These are phyloP conservation scores for Miscanthus lutarioriparius DNA, from an alignment of 176 grass and related monocot genomes.

Conservation along the genomic window DNA sequence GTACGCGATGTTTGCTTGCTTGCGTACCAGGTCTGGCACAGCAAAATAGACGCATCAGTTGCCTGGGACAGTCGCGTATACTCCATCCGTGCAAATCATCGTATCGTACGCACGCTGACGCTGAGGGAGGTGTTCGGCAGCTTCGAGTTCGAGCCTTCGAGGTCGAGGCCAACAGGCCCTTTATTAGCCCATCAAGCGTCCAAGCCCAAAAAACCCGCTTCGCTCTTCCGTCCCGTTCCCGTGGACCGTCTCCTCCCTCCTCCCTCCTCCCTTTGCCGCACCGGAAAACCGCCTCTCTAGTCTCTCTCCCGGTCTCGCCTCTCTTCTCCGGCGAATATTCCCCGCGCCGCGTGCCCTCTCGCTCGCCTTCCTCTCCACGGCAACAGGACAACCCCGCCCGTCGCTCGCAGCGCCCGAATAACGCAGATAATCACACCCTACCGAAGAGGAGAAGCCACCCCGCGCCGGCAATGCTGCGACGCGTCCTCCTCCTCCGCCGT, in stretches of 20 bases:
- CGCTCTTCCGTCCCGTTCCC: neutral
- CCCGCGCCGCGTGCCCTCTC: neutral
- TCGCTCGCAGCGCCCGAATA: neutral
- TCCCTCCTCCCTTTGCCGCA: neutral
- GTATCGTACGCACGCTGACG: no score
- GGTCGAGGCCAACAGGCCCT: neutral
- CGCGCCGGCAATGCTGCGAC: slow-evolving; percentile 47
- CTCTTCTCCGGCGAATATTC: slow-evolving; percentile 48
- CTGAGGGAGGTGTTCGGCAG: neutral
- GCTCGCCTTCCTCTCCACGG: slow-evolving; percentile 44
- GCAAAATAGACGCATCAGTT: no score
- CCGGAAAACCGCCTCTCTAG: neutral
- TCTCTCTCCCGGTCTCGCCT: neutral
- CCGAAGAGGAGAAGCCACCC: neutral
- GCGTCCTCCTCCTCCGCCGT: slow-evolving; percentile 37
- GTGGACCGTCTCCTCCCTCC: neutral
- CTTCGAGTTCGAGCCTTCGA: neutral
- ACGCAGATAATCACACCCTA: neutral
- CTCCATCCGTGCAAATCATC: no score
- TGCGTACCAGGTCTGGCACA: no score
- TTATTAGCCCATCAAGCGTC: slow-evolving; percentile 9
- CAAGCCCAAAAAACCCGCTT: slow-evolving; percentile 13
- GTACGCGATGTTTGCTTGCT: no score
- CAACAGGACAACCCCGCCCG: neutral
- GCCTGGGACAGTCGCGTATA: no score